Evolutionary conservation across 345 rosid species (phyloP).

Genomic region (Hevea brasiliensis): DNA sequence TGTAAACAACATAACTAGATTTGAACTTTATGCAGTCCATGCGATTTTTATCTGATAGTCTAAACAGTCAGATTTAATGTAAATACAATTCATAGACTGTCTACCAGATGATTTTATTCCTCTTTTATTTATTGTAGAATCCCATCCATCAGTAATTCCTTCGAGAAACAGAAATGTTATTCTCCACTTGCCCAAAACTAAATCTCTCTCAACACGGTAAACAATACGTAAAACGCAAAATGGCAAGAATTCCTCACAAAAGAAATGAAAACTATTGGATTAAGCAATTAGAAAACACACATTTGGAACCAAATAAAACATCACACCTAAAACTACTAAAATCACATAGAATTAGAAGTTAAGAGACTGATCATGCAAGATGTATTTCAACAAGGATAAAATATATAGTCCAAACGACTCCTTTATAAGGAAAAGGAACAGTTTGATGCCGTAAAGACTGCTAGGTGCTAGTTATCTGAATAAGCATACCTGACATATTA

Average conservation of each 20-base stretch:
- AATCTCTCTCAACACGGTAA: neutral
- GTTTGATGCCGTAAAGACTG: neutral
- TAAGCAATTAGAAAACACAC: neutral
- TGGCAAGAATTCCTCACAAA: neutral
- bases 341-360: neutral
- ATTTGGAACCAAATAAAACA: neutral
- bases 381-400: neutral
- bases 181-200: neutral
- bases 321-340: neutral
- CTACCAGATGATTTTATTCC: neutral
- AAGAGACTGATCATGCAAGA: neutral
- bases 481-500: conserved; percentile 45
- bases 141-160: conserved; percentile 1
- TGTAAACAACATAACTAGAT: neutral
- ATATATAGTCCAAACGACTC: neutral
- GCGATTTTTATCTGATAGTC: neutral
- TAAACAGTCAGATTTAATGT: neutral
- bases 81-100: neutral
- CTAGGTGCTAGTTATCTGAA: neutral
- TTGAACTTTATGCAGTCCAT: neutral
- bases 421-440: neutral
- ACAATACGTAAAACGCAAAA: neutral
- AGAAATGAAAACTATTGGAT: neutral
- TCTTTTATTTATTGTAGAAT: neutral
- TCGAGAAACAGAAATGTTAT: neutral